A percentile compares a stretch with the other conserved stretches of the same genome.
Evolutionary conservation across 2,329 filamentous ascomycete genomes (phyloP).

Genomic region (Cordyceps militaris): DNA sequence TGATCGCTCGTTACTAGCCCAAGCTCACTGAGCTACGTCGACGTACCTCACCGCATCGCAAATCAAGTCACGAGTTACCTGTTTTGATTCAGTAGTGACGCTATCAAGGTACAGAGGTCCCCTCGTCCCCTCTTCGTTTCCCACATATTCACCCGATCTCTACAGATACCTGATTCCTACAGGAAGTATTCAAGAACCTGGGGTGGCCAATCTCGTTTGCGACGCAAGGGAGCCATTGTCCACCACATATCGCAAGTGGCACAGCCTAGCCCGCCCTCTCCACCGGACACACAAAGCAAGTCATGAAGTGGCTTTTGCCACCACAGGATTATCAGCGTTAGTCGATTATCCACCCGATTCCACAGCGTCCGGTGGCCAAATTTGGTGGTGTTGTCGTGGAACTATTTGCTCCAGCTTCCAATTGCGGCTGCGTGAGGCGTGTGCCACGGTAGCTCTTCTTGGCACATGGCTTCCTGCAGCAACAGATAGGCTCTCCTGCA

Average conservation of each 20-base stretch:
- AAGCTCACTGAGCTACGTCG: neutral
- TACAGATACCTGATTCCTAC: neutral
- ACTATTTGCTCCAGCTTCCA: neutral
- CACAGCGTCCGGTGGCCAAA: neutral
- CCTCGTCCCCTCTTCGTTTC: too few species aligned
- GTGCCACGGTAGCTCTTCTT: neutral
- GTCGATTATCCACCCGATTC: neutral
- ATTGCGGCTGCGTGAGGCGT: neutral
- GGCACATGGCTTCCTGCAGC: neutral
- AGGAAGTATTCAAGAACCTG: conserved; percentile 11
- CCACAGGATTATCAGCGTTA: neutral
- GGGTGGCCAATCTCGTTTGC: neutral
- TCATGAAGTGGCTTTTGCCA: conserved; percentile 5
- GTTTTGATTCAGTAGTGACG: conserved; percentile 11
- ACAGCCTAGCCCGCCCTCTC: conserved; percentile 9
- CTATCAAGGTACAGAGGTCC: neutral
- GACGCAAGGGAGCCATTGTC: conserved; percentile 9
- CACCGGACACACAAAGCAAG: neutral
- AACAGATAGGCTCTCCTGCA: neutral
- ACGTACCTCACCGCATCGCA: neutral
- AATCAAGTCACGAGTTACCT: conserved; percentile 1
- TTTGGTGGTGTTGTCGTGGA: conserved; percentile 4
- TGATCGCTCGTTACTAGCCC: neutral
- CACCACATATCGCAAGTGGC: conserved; percentile 3
- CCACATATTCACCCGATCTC: neutral